phyloP scores from a whole-genome alignment of 805 yeast genomes.

The Kazachstania taianensis region DNA sequence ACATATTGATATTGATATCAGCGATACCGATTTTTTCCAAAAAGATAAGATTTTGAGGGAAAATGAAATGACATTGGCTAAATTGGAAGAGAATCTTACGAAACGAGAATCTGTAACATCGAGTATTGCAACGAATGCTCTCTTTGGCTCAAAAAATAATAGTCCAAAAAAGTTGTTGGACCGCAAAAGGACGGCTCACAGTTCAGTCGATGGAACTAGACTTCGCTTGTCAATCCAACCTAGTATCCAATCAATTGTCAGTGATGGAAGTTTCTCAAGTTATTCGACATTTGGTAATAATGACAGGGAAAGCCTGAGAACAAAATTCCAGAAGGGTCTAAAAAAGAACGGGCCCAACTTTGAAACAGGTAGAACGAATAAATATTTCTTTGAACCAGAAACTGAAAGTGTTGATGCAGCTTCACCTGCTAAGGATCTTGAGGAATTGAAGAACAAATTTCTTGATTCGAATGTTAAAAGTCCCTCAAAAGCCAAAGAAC shows the following conservation, averaged over 20 bases:
- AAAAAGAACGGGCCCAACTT: neutral
- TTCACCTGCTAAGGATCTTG: constrained; percentile 27
- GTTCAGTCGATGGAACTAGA: neutral
- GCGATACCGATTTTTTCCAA: constrained; percentile 9
- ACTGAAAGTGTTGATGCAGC: constrained; percentile 19
- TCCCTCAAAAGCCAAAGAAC: neutral
- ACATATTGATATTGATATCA: neutral
- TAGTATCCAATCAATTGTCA: constrained; percentile 23
- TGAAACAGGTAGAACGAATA: constrained; percentile 9
- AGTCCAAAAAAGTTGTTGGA: constrained; percentile 14
- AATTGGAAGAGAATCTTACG: constrained; percentile 9
- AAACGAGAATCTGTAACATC: constrained; percentile 7
- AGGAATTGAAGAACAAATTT: constrained; percentile 23
- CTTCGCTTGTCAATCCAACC: constrained; percentile 20
- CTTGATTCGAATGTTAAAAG: constrained; percentile 3
- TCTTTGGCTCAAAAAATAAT: constrained; percentile 15
- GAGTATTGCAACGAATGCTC: constrained; percentile 19
- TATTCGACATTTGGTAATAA: constrained; percentile 6
- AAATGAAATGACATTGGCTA: constrained; percentile 14
- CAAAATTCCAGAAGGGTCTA: constrained; percentile 6
- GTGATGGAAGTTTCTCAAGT: constrained; percentile 15
- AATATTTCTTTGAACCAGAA: constrained; percentile 25
- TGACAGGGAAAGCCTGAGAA: constrained; percentile 7
- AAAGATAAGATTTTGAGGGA: constrained; percentile 15
- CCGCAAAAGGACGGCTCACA: neutral